Base-by-base conservation (phyloP, 2,329 filamentous ascomycete genomes). In the Aspergillus sergii region DNA sequence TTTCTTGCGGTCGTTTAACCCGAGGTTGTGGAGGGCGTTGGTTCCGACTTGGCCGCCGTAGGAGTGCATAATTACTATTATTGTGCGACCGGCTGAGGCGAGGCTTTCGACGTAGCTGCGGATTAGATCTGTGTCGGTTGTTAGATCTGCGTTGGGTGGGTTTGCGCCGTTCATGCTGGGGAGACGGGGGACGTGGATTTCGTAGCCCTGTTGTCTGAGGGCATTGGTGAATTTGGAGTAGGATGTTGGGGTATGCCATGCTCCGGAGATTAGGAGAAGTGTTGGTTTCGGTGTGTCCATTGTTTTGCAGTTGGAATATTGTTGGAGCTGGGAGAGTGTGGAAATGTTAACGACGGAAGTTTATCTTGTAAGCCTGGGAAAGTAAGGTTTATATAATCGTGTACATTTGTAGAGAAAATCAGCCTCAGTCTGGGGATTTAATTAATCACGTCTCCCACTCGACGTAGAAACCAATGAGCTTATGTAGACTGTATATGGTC, bases 21-120 rank as follows among this genome's bases (percentile, higher is more conserved):
- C 45, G 0, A 66, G 43, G n/a, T 54, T 55, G 1, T 8, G 9
- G 6, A 66, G 53, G 16, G 51, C 59, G 16, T 66, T 62, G 14
- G 59, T 56, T 9, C 61, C 61, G n/a, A 66, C 57, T 26, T 66
- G 64, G 1, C 61, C 61, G 6, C 61, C 59, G 32, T 66, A 66
- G n/a, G 64, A 66, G 21, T 66, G 64, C 43, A 60, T 57, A 14
- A 64, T 36, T 8, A 62, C 57, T 12, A 61, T 19, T 8, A 66
- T 2, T 1, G 14, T 10, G 19, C 41, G 62, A n/a, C 64, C 57
- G 14, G 58, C 53, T 0, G 36, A 19, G 14, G 26, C 53, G 3
- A 66, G 45, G 14, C 30, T 26, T 23, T 45, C 32, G 19, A 60
- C 48, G 41, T 61, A 60, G n/a, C 7, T 14, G 57, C 54, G 59